phyloP scores from a whole-genome alignment of 345 rosid species.

The Moricandia arvensis region DNA sequence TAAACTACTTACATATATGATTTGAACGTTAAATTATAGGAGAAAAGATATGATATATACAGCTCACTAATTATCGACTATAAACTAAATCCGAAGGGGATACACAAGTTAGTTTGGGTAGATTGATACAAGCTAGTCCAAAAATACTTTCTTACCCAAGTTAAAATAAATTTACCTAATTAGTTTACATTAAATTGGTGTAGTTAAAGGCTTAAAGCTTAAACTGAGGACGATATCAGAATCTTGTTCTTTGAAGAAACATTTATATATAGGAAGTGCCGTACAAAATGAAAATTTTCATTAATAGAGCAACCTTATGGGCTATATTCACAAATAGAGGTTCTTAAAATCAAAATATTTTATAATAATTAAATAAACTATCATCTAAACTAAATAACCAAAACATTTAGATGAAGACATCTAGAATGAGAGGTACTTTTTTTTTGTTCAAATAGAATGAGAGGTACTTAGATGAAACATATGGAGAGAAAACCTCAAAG shows the following conservation, averaged over 20 bases:
- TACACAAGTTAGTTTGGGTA: constrained; percentile 6
- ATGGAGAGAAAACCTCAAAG: no score
- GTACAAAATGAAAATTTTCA: no score
- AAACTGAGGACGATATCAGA: neutral
- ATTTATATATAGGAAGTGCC: neutral
- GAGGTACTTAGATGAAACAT: no score
- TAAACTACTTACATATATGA: neutral
- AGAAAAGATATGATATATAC: neutral
- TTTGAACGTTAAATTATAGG: neutral
- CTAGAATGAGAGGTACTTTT: no score
- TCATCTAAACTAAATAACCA: no score
- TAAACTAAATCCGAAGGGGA: neutral
- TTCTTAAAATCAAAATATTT: no score
- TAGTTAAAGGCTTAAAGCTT: neutral
- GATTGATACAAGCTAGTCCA: neutral
- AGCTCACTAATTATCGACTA: neutral
- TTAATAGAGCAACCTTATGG: no score
- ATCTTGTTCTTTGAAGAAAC: neutral
- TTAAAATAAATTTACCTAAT: neutral
- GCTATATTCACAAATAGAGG: no score
- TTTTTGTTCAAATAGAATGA: no score
- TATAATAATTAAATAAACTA: no score
- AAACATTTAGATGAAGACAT: no score
- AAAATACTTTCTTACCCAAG: neutral
- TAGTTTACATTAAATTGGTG: neutral